These are phyloP conservation scores for Paxillus ammoniavirescens DNA, from an alignment of 768 basidiomycete genomes.

Conservation along the genomic window DNA sequence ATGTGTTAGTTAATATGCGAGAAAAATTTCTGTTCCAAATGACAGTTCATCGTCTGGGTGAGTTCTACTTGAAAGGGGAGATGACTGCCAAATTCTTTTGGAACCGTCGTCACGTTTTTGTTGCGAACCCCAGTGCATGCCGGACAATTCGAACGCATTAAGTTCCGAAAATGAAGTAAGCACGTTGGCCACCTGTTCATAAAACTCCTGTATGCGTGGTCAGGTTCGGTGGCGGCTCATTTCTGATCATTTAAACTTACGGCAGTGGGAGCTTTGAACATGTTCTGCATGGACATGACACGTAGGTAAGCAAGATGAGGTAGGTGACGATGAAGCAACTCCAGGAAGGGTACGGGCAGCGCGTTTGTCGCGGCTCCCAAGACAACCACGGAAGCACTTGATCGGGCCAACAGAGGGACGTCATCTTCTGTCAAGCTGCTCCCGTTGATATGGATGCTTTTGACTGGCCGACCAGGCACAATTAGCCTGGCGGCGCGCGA, in stretches of 20 bases:
- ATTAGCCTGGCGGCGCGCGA: slow-evolving; percentile 51
- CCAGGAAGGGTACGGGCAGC: slow-evolving; percentile 56
- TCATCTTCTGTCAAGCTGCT: slow-evolving; percentile 58
- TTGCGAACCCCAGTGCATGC: slow-evolving; percentile 72
- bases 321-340: slow-evolving; percentile 53
- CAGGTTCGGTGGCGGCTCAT: slow-evolving; percentile 20
- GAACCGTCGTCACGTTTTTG: slow-evolving; percentile 41
- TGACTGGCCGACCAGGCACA: slow-evolving; percentile 65
- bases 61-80: slow-evolving; percentile 37
- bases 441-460: slow-evolving; percentile 60
- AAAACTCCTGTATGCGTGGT: slow-evolving; percentile 49
- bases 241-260: slow-evolving; percentile 36
- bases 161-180: slow-evolving; percentile 62
- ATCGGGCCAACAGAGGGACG: slow-evolving; percentile 46
- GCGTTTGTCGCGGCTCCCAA: slow-evolving; percentile 60
- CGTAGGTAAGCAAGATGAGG: slow-evolving; percentile 64
- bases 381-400: slow-evolving; percentile 51
- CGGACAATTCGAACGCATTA: slow-evolving; percentile 68
- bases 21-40: slow-evolving; percentile 26
- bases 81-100: slow-evolving; percentile 53
- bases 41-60: slow-evolving; percentile 32
- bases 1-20: slow-evolving; percentile 27
- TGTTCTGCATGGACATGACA: slow-evolving; percentile 55
- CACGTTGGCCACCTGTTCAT: slow-evolving; percentile 54
- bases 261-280: slow-evolving; percentile 47